Evolutionary conservation across 768 basidiomycete species (phyloP).

Genomic region (Leccinum subgranulosum): DNA sequence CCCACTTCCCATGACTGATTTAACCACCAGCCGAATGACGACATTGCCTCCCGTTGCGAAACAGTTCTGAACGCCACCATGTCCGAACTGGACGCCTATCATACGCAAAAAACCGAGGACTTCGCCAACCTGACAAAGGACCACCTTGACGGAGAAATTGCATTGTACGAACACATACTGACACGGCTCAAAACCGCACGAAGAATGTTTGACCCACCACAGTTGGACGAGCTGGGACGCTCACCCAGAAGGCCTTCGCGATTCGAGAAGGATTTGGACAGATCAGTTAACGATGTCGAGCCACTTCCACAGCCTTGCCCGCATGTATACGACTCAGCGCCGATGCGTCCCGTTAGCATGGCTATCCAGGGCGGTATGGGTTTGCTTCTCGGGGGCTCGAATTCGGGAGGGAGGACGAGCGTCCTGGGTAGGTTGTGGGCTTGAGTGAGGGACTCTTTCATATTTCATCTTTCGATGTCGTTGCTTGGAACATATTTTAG

Average conservation of each 20-base stretch:
- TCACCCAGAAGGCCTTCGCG: slow-evolving; percentile 64
- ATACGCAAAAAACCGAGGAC: slow-evolving; percentile 70
- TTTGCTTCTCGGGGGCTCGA: slow-evolving; percentile 47
- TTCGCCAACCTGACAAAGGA: slow-evolving; percentile 56
- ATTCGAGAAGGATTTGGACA: slow-evolving; percentile 71
- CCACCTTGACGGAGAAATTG: slow-evolving; percentile 78
- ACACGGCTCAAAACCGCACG: slow-evolving; percentile 57
- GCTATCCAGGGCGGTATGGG: slow-evolving; percentile 74
- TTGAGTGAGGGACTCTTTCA: slow-evolving; percentile 5
- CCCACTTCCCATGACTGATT: slow-evolving; percentile 1
- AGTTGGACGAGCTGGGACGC: slow-evolving; percentile 45
- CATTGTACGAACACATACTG: slow-evolving; percentile 69
- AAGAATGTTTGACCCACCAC: slow-evolving; percentile 46
- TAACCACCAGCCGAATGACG: slow-evolving; percentile 51
- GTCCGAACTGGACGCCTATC: slow-evolving; percentile 84
- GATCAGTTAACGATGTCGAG: slow-evolving; percentile 42
- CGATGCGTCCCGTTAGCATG: slow-evolving; percentile 71
- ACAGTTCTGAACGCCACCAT: slow-evolving; percentile 86
- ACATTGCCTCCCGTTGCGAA: slow-evolving; percentile 73
- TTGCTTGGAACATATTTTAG: neutral
- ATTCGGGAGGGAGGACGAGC: slow-evolving; percentile 41
- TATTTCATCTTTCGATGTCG: neutral
- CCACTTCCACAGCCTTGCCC: slow-evolving; percentile 70
- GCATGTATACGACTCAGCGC: slow-evolving; percentile 73
- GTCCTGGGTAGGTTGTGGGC: slow-evolving; percentile 63